Percentiles rank a stretch among this genome's conserved stretches.
Conservation (phyloP, 2,329 filamentous ascomycete species). For the Microcyclospora tardicrescens region DNA sequence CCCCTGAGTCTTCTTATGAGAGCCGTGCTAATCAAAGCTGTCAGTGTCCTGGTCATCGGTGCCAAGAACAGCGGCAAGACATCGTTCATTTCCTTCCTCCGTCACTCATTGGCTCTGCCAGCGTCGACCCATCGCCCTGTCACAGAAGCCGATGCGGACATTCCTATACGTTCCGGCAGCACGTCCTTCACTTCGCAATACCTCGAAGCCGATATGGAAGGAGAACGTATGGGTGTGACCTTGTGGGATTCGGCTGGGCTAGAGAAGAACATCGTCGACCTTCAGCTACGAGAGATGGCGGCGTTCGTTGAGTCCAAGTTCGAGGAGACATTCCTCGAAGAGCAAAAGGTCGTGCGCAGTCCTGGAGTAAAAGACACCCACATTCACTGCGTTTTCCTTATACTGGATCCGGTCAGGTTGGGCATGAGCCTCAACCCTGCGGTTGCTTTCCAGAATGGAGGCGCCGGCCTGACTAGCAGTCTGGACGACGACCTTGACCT, state of each 20-base stretch:
- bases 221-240: slow-evolving; percentile 80
- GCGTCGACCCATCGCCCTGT: slow-evolving; percentile 44
- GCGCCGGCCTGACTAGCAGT: slow-evolving; percentile 43
- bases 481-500: slow-evolving; percentile 84
- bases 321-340: slow-evolving; percentile 91
- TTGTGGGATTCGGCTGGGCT: slow-evolving; percentile 94
- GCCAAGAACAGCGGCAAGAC: slow-evolving; percentile 84
- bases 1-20: background rate
- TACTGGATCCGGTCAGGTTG: slow-evolving; percentile 77
- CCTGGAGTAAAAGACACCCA: slow-evolving; percentile 91
- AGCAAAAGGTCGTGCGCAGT: slow-evolving; percentile 92
- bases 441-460: slow-evolving; percentile 5
- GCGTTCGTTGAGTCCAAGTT: slow-evolving; percentile 95
- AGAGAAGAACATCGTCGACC: slow-evolving; percentile 87
- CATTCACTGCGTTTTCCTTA: slow-evolving; percentile 87
- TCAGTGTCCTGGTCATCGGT: slow-evolving; percentile 79
- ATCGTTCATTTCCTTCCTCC: slow-evolving; percentile 91
- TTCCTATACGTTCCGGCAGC: slow-evolving; percentile 3
- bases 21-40: background rate
- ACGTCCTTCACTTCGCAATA: slow-evolving; percentile 70
- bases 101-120: slow-evolving; percentile 71
- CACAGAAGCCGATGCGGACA: slow-evolving; percentile 1
- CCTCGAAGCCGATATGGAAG: slow-evolving; percentile 86
- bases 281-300: slow-evolving; percentile 84
- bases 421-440: slow-evolving; percentile 49